Evolutionary conservation across 495 filamentous ascomycete species (phyloP), one percentile per base, ranked within the genome.

Genomic region (Penicillium goetzii): DNA sequence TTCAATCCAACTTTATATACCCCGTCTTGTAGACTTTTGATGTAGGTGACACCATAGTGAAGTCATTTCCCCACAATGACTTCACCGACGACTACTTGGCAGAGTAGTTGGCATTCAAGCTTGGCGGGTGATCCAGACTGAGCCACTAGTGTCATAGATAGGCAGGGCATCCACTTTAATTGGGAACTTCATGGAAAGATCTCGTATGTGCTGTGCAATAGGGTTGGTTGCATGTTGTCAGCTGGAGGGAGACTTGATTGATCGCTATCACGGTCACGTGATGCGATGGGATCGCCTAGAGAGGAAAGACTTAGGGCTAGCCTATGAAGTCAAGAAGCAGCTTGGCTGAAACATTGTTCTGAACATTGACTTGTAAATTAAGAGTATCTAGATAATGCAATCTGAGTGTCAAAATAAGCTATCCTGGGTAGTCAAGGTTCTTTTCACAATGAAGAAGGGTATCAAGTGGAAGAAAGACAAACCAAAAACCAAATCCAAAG

Each of bases 31-130:
- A 21, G 19, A 7, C 36, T 28, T 7, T 26, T 30, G 17, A 36
- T 30, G 36, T 38, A 9, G 40, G 51, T 79, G 75, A 78, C 69
- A 68, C 56, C 76, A 79, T 77, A 21, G 57, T 79, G 76, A 79
- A 71, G 72, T 79, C 77, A 79, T 77, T 12, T 17, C 38, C 26
- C 36, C 33, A 58, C 55, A 54, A 76, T 79, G 76, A 79, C 68
- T 72, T 79, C 74, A 79, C 67, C 58, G 9, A n/a, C 55, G 36
- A 49, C 41, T 56, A 50, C 61, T 56, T 49, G 10, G 19, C n/a
- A n/a, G n/a, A n/a, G n/a, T 19, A 47, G 21, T 17, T 47, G 21
- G 43, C 43, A 47, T 25, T 8, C 11, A 47, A 47, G 21, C 19
- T 25, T 47, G 50, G n/a, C 55, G 40, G 55, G 56, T 32, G 36